Base-by-base conservation (phyloP, 2,329 filamentous ascomycete genomes). In the Parascedosporium putredinis region DNA sequence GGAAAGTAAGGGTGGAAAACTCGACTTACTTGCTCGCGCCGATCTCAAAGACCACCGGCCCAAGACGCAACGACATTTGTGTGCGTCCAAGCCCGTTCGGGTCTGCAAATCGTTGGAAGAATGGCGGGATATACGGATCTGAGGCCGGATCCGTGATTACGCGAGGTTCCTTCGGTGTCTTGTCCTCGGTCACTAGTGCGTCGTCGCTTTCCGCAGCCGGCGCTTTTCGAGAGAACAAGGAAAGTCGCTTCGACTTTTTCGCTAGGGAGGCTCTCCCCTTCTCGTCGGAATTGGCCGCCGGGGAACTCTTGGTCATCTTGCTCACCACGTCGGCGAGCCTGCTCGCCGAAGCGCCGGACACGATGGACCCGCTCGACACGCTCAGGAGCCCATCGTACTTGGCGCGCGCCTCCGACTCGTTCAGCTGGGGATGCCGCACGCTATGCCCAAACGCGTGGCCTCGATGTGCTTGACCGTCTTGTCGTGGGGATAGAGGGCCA, bases 11-110 rank as follows among this genome's bases (percentile, higher is more conserved):
- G 3, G 18, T 5, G 3, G 1, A 5, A 12, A 12, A 7, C 6
- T 1, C 0, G 1, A 59, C 65, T 59, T 57, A 68, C 67, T 64
- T 57, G 18, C 56, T 54, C 4, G 65, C 61, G 6, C 65, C 67
- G 52, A 68, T 69, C 55, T 69, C 65, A 33, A 70, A 63, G 3
- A 69, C 51, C 22, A 71, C 34, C 4, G 67, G 66, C 0, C 68
- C 67, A 25, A 70, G 50, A 1, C 66, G 59, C 5, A 70, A 56
- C 8, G 62, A 64, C 65, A 69, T 68, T 40, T 68, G 67, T 2
- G 68, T 62, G 48, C 68, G 65, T 2, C 62, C 63, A 49, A 62
- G 68, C 0, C 66, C 67, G 52, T 67, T 60, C 40, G 60, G 59
- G 22, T 64, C 57, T 1, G 59, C 55, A 29, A 60, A 57, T 7